Percentiles rank a stretch among this genome's conserved stretches.
Evolutionary conservation across 306 rosid genomes (phyloP).

Genomic region (Prosopis cineraria): DNA sequence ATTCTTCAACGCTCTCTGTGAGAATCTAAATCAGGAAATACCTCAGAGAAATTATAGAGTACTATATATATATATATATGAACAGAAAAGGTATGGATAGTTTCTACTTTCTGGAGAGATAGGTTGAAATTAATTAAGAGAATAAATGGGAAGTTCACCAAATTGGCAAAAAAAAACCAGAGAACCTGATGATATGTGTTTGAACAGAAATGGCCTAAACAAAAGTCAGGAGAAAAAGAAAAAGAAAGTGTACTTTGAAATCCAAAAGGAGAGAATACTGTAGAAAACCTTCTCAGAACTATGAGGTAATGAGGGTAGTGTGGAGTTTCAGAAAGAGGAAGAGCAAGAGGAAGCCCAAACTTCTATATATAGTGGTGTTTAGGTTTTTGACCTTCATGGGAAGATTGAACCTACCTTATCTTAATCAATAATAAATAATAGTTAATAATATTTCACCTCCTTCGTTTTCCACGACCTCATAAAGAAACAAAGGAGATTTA

Average conservation of each 20-base stretch:
- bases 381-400: no score
- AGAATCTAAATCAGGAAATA: neutral
- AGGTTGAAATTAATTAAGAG: neutral
- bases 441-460: no score
- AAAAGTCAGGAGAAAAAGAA: neutral
- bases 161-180: constrained; percentile 20
- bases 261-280: neutral
- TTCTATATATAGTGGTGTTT: no score
- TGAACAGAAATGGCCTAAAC: neutral
- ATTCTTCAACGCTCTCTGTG: neutral
- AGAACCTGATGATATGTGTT: neutral
- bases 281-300: neutral
- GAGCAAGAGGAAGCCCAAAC: neutral
- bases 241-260: neutral
- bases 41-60: neutral
- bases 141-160: neutral
- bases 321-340: neutral
- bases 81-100: neutral
- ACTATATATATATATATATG: neutral
- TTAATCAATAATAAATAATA: no score
- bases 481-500: no score
- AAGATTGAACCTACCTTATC: no score
- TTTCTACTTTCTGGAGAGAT: neutral
- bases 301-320: neutral
- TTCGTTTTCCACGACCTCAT: no score